These are phyloP conservation scores for Grifola frondosa DNA, from an alignment of 1,284 basidiomycete species.

Conservation along the genomic window DNA sequence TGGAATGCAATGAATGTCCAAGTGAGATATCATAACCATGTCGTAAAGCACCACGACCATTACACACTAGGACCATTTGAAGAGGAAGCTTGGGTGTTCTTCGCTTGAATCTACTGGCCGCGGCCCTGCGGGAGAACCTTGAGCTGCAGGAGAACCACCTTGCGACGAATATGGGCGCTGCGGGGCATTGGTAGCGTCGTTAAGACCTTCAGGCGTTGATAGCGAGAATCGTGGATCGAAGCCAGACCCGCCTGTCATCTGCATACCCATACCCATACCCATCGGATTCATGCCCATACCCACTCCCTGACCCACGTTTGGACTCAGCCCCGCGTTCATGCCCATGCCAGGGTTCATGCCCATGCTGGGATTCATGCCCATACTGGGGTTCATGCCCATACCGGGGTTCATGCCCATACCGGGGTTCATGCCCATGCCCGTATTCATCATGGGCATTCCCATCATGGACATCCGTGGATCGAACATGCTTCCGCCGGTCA, in stretches of 20 bases:
- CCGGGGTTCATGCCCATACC: slow-evolving; percentile 22
- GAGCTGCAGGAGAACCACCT: slow-evolving; percentile 24
- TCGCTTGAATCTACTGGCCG: slow-evolving; percentile 11
- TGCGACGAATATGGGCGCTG: slow-evolving; percentile 23
- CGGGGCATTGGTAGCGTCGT: slow-evolving; percentile 15
- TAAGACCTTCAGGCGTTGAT: slow-evolving; percentile 17
- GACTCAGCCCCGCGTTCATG: slow-evolving; percentile 27
- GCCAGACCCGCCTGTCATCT: slow-evolving; percentile 21
- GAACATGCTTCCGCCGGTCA: slow-evolving; percentile 49
- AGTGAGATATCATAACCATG: too few species aligned
- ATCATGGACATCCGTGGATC: slow-evolving; percentile 58
- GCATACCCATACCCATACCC: slow-evolving; percentile 17
- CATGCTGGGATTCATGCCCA: slow-evolving; percentile 22
- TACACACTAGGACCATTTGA: too few species aligned
- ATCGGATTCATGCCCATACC: slow-evolving; percentile 33
- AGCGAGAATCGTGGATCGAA: slow-evolving; percentile 26
- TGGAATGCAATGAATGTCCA: too few species aligned
- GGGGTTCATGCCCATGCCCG: slow-evolving; percentile 24
- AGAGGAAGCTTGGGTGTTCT: too few species aligned
- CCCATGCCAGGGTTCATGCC: slow-evolving; percentile 33
- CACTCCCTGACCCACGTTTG: slow-evolving; percentile 14
- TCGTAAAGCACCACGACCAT: too few species aligned
- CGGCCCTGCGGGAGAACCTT: slow-evolving; percentile 20
- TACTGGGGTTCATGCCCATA: slow-evolving; percentile 39
- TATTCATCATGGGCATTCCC: slow-evolving; percentile 49